phyloP scores from a whole-genome alignment of 2,329 filamentous ascomycete genomes.

The Penicillium sp. region DNA sequence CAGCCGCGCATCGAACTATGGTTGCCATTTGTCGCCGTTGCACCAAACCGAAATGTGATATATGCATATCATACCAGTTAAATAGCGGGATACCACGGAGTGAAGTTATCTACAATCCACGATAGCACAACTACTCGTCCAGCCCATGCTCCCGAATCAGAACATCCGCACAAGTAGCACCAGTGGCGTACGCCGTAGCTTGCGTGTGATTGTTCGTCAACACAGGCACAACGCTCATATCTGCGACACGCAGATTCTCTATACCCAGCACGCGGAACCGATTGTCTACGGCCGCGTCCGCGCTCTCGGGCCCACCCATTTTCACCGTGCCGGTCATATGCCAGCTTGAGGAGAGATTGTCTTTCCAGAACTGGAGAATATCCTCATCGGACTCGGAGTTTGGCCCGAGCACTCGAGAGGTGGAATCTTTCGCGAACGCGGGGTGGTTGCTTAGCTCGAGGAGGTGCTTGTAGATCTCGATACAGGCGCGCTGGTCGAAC shows the following conservation, averaged over 20 bases:
- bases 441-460: constrained; percentile 46
- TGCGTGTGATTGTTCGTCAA: constrained; percentile 52
- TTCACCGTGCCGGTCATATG: constrained; percentile 57
- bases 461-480: constrained; percentile 50
- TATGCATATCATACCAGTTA: too few species aligned
- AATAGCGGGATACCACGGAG: too few species aligned
- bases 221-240: constrained; percentile 46
- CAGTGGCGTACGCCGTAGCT: constrained; percentile 54
- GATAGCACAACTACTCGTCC: constrained; percentile 11
- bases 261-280: constrained; percentile 41
- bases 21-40: too few species aligned
- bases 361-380: constrained; percentile 48
- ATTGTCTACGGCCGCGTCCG: constrained; percentile 51
- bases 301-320: constrained; percentile 51
- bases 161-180: constrained; percentile 52
- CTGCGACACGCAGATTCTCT: constrained; percentile 41
- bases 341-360: constrained; percentile 50
- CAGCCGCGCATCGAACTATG: too few species aligned
- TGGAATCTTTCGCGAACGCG: constrained; percentile 46
- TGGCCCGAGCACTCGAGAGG: constrained; percentile 45
- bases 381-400: constrained; percentile 54
- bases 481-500: constrained; percentile 53
- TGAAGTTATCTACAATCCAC: too few species aligned
- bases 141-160: constrained; percentile 48
- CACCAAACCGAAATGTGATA: too few species aligned